These are phyloP conservation scores for Xylaria arbuscula DNA, from an alignment of 2,329 filamentous ascomycete species.

Conservation along the genomic window DNA sequence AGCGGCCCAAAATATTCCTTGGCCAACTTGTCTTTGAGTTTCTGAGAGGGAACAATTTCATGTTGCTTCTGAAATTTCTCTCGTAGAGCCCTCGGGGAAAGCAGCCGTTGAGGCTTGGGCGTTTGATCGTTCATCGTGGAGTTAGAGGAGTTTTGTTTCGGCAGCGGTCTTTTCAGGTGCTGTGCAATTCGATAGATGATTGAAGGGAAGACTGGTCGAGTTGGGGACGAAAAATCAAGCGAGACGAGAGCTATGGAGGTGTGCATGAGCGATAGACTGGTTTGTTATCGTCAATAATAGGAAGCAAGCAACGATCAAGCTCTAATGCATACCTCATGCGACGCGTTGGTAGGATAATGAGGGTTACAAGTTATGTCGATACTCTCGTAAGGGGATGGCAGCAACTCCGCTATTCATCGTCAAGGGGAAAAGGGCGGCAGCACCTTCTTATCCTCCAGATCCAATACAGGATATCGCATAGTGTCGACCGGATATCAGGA, in stretches of 20 bases:
- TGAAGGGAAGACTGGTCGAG: neutral
- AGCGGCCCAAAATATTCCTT: neutral
- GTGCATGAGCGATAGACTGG: neutral
- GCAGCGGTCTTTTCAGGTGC: neutral
- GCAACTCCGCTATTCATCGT: neutral
- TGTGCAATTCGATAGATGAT: neutral
- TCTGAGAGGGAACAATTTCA: neutral
- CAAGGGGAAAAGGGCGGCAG: neutral
- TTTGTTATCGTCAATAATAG: neutral
- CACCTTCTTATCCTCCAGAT: conserved; percentile 5
- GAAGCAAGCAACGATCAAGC: neutral
- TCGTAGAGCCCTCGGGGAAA: neutral
- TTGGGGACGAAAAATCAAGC: neutral
- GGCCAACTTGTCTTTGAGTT: neutral
- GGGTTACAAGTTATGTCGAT: neutral
- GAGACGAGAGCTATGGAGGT: neutral
- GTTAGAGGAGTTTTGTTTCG: neutral
- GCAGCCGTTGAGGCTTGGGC: neutral
- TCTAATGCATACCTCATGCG: conserved; percentile 2
- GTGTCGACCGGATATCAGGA: neutral
- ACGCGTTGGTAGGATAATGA: neutral
- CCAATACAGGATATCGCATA: neutral
- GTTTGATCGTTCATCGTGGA: conserved; percentile 2
- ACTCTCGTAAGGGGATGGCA: neutral
- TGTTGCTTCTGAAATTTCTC: neutral